Conservation (phyloP, 2,329 filamentous ascomycete species). For the Aspergillus ibericus region DNA sequence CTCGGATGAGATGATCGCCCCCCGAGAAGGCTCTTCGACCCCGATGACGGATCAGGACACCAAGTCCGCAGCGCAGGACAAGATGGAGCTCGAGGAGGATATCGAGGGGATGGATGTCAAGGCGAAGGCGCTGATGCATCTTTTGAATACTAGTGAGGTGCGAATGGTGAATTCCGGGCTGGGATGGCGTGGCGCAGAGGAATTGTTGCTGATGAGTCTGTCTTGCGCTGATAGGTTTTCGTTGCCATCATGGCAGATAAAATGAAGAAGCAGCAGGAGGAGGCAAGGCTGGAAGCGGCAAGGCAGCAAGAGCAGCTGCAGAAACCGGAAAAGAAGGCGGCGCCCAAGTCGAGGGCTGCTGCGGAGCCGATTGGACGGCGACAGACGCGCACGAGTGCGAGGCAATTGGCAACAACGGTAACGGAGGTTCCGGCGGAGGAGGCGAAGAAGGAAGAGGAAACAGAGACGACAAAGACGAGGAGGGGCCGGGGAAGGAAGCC, state of each 20-base stretch:
- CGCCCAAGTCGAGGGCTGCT: conserved; percentile 26
- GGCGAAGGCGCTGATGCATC: conserved; percentile 46
- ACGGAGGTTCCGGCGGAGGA: conserved; percentile 18
- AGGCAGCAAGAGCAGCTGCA: conserved; percentile 25
- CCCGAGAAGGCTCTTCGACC: conserved; percentile 32
- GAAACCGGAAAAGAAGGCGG: conserved; percentile 23
- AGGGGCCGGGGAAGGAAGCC: conserved; percentile 31
- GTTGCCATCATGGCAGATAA: conserved; percentile 52
- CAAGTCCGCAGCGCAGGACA: conserved; percentile 12
- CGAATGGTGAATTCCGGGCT: conserved; percentile 6
- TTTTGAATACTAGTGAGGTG: conserved; percentile 49
- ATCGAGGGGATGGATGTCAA: conserved; percentile 45
- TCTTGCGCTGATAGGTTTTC: conserved; percentile 38
- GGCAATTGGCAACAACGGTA: conserved; percentile 13
- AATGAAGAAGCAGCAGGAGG: conserved; percentile 50
- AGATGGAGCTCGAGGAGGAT: conserved; percentile 22
- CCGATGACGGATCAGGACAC: conserved; percentile 24
- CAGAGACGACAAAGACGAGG: conserved; percentile 24
- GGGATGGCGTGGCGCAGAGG: neutral
- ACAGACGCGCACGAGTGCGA: conserved; percentile 34
- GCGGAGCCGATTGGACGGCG: conserved; percentile 24
- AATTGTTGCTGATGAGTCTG: conserved; percentile 6
- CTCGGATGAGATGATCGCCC: conserved; percentile 19
- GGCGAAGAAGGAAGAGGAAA: conserved; percentile 17
- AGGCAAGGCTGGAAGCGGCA: conserved; percentile 39